phyloP scores from a whole-genome alignment of 768 basidiomycete species.

The Chalciporus piperatus region DNA sequence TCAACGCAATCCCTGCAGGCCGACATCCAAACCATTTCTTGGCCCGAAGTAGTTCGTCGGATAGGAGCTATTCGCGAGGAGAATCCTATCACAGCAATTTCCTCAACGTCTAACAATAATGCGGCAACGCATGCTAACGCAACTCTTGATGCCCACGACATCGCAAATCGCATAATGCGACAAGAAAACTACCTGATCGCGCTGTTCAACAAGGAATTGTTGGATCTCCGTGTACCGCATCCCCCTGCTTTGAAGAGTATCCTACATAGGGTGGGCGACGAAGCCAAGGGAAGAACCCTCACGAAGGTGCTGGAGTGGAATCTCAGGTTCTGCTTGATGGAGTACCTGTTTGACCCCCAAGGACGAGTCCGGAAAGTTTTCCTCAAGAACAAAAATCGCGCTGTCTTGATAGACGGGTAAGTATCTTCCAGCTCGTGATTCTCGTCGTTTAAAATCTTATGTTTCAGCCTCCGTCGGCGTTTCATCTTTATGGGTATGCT shows the following conservation, averaged over 20 bases:
- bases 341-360: conserved; percentile 88
- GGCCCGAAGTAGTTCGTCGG: conserved; percentile 91
- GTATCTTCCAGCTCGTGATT: conserved; percentile 21
- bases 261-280: conserved; percentile 40
- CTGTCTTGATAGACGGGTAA: conserved; percentile 79
- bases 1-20: conserved; percentile 52
- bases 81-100: conserved; percentile 88
- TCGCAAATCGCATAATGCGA: conserved; percentile 96
- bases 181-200: conserved; percentile 99
- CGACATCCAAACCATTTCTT: conserved; percentile 96
- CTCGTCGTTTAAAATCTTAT: conserved; percentile 1
- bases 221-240: conserved; percentile 83
- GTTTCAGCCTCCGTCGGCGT: conserved; percentile 66
- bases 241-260: conserved; percentile 57
- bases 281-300: conserved; percentile 73
- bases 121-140: conserved; percentile 68
- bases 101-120: conserved; percentile 51
- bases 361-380: conserved; percentile 92
- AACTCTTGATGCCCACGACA: conserved; percentile 95
- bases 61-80: conserved; percentile 88
- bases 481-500: conserved; percentile 97
- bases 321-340: conserved; percentile 90
- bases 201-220: conserved; percentile 92
- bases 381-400: conserved; percentile 78
- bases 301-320: conserved; percentile 98